A percentile compares a stretch with the other conserved stretches of the same genome.
phyloP scores from a whole-genome alignment of 495 filamentous ascomycete species.

The Talaromyces stipitatus region DNA sequence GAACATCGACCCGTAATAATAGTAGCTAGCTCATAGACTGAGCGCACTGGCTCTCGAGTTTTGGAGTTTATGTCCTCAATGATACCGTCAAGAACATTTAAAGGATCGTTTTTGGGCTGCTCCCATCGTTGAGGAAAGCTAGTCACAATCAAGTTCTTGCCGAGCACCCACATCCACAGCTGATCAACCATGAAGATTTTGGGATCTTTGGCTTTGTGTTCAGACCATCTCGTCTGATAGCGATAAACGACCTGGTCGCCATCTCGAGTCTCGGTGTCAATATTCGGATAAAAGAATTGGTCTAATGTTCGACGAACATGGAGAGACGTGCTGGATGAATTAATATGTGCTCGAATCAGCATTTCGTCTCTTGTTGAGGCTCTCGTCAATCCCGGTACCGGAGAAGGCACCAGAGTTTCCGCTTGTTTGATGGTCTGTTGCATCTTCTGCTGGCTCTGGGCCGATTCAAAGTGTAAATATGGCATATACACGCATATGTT shows the following conservation, averaged over 20 bases:
- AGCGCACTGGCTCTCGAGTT: constrained; percentile 53
- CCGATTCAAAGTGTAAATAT: constrained; percentile 61
- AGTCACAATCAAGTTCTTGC: constrained; percentile 57
- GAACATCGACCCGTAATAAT: constrained; percentile 59
- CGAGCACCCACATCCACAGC: constrained; percentile 65
- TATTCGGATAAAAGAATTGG: constrained; percentile 65
- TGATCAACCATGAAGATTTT: constrained; percentile 75
- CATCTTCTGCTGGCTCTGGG: constrained; percentile 49
- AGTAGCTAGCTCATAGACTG: constrained; percentile 57
- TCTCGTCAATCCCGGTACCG: constrained; percentile 20
- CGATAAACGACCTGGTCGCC: constrained; percentile 65
- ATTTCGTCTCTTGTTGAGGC: constrained; percentile 47
- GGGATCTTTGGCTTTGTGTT: constrained; percentile 33
- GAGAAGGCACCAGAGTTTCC: constrained; percentile 20
- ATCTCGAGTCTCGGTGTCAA: constrained; percentile 59
- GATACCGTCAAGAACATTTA: constrained; percentile 58
- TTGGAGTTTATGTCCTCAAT: constrained; percentile 65
- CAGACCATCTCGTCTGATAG: constrained; percentile 35
- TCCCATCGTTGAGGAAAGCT: constrained; percentile 64
- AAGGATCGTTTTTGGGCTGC: constrained; percentile 58
- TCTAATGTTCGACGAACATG: constrained; percentile 64
- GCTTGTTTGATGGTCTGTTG: constrained; percentile 49
- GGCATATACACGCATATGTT: constrained; percentile 62
- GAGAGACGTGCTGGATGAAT: constrained; percentile 44
- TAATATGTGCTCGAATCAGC: constrained; percentile 56